Evolutionary conservation across 345 rosid species (phyloP), one percentile per base, ranked within the genome.

Genomic region (Leavenworthia alabamica): DNA sequence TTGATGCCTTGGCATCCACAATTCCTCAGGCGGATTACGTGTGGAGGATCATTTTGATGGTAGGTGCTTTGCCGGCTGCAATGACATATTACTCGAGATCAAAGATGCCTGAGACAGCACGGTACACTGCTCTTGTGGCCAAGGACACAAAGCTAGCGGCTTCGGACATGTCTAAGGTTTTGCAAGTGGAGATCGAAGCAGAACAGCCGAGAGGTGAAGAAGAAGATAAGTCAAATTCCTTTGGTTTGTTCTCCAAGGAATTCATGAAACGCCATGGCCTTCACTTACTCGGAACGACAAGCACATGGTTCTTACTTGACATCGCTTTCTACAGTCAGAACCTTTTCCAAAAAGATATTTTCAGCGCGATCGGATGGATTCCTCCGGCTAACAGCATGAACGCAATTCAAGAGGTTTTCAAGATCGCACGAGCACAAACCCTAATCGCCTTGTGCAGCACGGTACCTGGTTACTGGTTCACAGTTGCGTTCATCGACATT

Each of bases 101-200:
- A 72, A 89, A 89, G 75, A 84, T 89, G 97, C 95, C 97, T 1
- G 97, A 89, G 56, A 89, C 97, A 2, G 90, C 97, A 0, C 83
- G 95, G 64, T 89, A 83, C 80, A 89, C 97, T 0, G 90, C 97
- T 24, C 89, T 89, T 12, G 92, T 89, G 2, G 97, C 92, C 9
- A 84, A 84, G 77, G 80, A 89, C 27, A 77, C 80, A 1, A 74
- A 85, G 27, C 86, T 75, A 70, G 97, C 95, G 2, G 86, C 90
- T 3, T 60, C 89, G 0, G 87, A 86, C 48, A 89, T 86, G 96
- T 82, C 96, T 2, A 86, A 82, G 72, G 96, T 89, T 54, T 42
- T 89, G 64, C 88, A 89, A 65, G 65, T 84, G 20, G 89, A 89
- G 35, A 56, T 86, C n/a, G 79, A 82, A 60, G 85, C 81, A 40